Base-by-base conservation (phyloP, 176 grass and related monocot genomes). In the Cymbopogon citratus region DNA sequence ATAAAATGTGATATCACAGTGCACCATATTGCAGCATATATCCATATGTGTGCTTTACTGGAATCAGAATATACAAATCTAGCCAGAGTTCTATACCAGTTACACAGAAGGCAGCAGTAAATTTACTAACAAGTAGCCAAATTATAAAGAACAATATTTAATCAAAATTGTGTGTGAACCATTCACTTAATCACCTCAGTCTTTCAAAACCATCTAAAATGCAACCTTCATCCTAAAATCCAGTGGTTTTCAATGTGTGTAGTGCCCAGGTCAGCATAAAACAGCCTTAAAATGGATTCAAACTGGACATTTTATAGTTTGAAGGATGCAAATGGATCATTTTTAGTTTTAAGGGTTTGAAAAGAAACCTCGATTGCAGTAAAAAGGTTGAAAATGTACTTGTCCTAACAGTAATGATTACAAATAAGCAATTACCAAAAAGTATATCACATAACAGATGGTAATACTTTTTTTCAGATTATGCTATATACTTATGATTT, bases 21-120 rank as follows among this genome's bases (percentile, higher is more conserved):
- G 19, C 36, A 88, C 87, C 41, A 59, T 45, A 36, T 10, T 63
- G 33, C 49, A 85, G 5, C 19, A 13, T 36, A 66, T 77, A 77
- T 72, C 83, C 65, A 27, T 59, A 52, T 33, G 46, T 41, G 57
- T 31, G 40, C 27, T 44, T 65, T 49, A 27, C 27, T 60, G 68
- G 31, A 83, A 72, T 69, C 59, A 45, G 7, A 56, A 12, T 76
- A 60, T 82, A 12, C 7, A 82, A 40, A 43, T 3, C 9, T 1
- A 76, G 51, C 72, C n/a, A 62, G 73, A 60, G 81, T 48, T 36
- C 54, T 59, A 43, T 28, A 73, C 18, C 28, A 16, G 6, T 44
- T 66, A 52, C 9, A 66, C 35, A 29, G 19, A 82, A 84, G 73
- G 3, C 21, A 75, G 14, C 18, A 6, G 19, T 77, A 85, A 25